Conservation (phyloP, 1,139 yeast species). For the Pneumocystis carinii region DNA sequence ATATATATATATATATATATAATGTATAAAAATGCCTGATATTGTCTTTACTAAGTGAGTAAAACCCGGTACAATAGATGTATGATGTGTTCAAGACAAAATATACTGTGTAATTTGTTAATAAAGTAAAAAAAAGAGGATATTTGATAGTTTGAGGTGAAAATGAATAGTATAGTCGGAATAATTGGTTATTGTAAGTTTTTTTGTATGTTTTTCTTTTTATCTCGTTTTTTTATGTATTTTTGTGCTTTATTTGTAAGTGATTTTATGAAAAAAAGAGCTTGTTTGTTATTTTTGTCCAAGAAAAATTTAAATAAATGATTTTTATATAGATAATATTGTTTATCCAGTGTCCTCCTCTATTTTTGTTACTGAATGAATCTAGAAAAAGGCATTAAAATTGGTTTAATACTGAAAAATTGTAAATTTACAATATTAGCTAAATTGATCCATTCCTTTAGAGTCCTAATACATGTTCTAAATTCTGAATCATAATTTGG, state of each 20-base stretch:
- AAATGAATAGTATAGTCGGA: background rate
- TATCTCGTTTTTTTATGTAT: background rate
- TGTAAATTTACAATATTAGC: background rate
- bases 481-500: background rate
- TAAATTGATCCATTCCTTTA: background rate
- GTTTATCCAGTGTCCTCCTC: background rate
- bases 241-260: background rate
- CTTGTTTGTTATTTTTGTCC: too few relatives aligned
- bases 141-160: background rate
- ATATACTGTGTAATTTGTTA: too few relatives aligned
- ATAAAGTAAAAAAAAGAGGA: background rate
- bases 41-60: too few relatives aligned
- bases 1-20: too few relatives aligned
- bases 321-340: background rate
- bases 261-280: too few relatives aligned
- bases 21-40: background rate
- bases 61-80: too few relatives aligned
- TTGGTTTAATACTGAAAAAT: background rate
- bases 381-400: background rate
- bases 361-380: background rate
- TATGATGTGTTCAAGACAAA: too few relatives aligned
- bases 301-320: background rate
- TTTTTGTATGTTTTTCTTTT: too few relatives aligned
- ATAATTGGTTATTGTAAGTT: background rate
- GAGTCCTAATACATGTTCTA: background rate